Evolutionary conservation across 2,329 filamentous ascomycete genomes (phyloP).

Genomic region (Gnomoniopsis smithogilvyi): DNA sequence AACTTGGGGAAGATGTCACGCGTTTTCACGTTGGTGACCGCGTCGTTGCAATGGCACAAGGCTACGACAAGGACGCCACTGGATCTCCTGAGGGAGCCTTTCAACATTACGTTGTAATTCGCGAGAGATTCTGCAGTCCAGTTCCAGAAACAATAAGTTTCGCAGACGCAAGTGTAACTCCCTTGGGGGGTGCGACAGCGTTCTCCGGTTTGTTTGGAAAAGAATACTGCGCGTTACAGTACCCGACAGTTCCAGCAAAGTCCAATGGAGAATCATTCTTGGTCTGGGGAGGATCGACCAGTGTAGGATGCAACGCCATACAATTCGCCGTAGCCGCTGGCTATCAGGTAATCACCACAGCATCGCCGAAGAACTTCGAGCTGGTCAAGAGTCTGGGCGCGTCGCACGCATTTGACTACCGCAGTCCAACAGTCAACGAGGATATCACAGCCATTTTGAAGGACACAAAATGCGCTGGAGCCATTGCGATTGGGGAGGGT

Average conservation of each 20-base stretch:
- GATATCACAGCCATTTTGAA: conserved; percentile 16
- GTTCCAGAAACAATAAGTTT: conserved; percentile 26
- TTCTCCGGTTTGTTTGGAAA: conserved; percentile 23
- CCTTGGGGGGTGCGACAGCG: conserved; percentile 27
- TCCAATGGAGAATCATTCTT: conserved; percentile 27
- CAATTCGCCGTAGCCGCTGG: conserved; percentile 40
- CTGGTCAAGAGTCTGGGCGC: conserved; percentile 36
- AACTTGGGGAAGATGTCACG: conserved; percentile 25
- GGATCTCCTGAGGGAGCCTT: conserved; percentile 24
- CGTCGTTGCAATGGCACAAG: conserved; percentile 26
- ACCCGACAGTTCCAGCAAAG: conserved; percentile 14
- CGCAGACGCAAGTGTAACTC: conserved; percentile 25
- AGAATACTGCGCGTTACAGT: conserved; percentile 20
- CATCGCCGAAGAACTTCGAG: conserved; percentile 35
- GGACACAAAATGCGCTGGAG: not conserved
- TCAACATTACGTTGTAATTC: conserved; percentile 23
- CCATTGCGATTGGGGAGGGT: not conserved
- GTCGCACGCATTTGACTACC: conserved; percentile 36
- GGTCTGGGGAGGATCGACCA: conserved; percentile 46
- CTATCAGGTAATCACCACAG: conserved; percentile 38
- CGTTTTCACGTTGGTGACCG: conserved; percentile 32
- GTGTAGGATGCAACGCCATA: conserved; percentile 40
- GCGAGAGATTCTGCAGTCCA: not conserved
- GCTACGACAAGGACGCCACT: conserved; percentile 20
- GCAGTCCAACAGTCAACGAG: conserved; percentile 23